A percentile compares a stretch with the other conserved stretches of the same genome.
These are phyloP conservation scores for Nasturtium officinale DNA, from an alignment of 345 rosid genomes.

Conservation along the genomic window DNA sequence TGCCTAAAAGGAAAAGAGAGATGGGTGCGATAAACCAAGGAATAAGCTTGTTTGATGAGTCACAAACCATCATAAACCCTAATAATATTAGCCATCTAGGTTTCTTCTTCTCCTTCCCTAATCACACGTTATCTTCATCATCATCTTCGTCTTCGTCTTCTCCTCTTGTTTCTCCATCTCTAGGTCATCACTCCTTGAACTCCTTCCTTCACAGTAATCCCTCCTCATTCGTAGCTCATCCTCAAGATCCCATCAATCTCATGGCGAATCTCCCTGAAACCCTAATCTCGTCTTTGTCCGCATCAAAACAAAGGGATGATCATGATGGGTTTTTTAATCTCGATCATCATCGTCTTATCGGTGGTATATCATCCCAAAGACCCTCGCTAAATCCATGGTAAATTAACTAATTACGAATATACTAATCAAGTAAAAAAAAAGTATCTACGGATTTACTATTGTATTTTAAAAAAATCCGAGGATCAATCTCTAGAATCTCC, in stretches of 20 bases:
- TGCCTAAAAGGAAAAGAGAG: slow-evolving; percentile 33
- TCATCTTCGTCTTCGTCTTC: slow-evolving; percentile 32
- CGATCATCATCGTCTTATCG: slow-evolving; percentile 29
- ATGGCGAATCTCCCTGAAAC: slow-evolving; percentile 54
- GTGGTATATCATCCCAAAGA: slow-evolving; percentile 55
- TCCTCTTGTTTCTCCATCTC: slow-evolving; percentile 36
- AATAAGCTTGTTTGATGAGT: slow-evolving; percentile 64
- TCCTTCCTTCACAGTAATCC: slow-evolving; percentile 31
- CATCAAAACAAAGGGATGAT: slow-evolving; percentile 47
- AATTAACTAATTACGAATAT: slow-evolving; percentile 7
- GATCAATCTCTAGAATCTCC: neutral
- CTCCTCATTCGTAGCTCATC: slow-evolving; percentile 29
- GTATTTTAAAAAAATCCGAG: neutral
- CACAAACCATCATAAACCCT: slow-evolving; percentile 46
- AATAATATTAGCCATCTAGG: slow-evolving; percentile 52
- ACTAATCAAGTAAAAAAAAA: neutral
- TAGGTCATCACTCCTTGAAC: slow-evolving; percentile 29
- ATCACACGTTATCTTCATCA: slow-evolving; percentile 36
- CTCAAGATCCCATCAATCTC: slow-evolving; percentile 48
- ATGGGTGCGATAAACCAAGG: slow-evolving; percentile 62
- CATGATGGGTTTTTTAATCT: slow-evolving; percentile 25
- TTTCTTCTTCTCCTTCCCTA: slow-evolving; percentile 57
- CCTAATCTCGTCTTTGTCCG: slow-evolving; percentile 53
- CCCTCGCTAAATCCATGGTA: slow-evolving; percentile 73
- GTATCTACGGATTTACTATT: neutral